phyloP scores from a whole-genome alignment of 768 basidiomycete genomes.

The Neoboletus magnificus region DNA sequence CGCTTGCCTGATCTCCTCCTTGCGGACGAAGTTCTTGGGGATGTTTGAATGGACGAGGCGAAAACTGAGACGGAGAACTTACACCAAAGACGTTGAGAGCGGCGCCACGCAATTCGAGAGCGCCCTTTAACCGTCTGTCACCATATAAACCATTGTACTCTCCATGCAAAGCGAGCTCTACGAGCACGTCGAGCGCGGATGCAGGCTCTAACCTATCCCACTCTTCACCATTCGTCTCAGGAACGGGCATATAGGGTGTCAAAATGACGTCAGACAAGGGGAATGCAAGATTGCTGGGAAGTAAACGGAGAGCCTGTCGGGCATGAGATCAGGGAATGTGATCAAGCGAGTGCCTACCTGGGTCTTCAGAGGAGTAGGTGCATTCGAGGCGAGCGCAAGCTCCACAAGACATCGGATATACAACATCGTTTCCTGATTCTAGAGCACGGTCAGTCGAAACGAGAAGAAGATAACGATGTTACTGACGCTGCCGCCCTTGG shows the following conservation, averaged over 20 bases:
- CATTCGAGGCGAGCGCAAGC: conserved; percentile 89
- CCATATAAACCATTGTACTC: conserved; percentile 75
- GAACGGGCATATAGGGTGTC: conserved; percentile 72
- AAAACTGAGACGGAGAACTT: conserved; percentile 6
- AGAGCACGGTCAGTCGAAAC: conserved; percentile 2
- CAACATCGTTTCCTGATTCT: conserved; percentile 56
- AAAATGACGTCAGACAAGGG: conserved; percentile 65
- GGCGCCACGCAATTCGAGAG: conserved; percentile 69
- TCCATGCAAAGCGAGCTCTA: conserved; percentile 81
- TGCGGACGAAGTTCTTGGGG: conserved; percentile 67
- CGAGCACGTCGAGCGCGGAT: conserved; percentile 77
- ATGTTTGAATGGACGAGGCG: background rate
- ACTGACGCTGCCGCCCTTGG: conserved; percentile 63
- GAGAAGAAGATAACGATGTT: background rate
- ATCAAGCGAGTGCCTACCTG: conserved; percentile 48
- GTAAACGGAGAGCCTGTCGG: conserved; percentile 51
- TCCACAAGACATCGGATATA: conserved; percentile 82
- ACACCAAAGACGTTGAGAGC: conserved; percentile 87
- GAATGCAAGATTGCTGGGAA: conserved; percentile 54
- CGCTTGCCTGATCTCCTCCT: conserved; percentile 65
- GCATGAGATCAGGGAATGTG: conserved; percentile 28
- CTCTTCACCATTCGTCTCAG: conserved; percentile 85
- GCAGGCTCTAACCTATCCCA: conserved; percentile 85
- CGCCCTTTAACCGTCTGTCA: conserved; percentile 58
- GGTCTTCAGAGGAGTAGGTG: conserved; percentile 82